Evolutionary conservation across 371 early-diverging fungal genomes (phyloP).

Genomic region (Enteropsectra breve): DNA sequence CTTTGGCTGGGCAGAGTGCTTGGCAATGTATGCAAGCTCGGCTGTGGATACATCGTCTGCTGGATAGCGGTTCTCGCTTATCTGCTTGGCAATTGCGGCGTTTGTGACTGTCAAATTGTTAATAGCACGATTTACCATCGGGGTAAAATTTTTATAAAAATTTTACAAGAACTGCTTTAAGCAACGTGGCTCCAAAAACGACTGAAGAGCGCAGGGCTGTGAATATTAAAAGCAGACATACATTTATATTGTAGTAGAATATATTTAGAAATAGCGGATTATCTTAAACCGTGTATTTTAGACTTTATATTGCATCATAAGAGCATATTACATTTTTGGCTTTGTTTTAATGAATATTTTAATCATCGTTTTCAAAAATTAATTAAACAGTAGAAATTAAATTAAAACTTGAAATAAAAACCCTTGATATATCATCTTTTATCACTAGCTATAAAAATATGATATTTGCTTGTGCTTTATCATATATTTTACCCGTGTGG

Average conservation of each 20-base stretch:
- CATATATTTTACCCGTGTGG: too few species aligned
- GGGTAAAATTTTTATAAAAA: conserved; percentile 32
- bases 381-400: too few species aligned
- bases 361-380: too few species aligned
- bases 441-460: too few species aligned
- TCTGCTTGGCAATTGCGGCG: conserved; percentile 25
- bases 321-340: too few species aligned
- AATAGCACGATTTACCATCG: conserved; percentile 42
- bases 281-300: too few species aligned
- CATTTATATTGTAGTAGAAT: not conserved
- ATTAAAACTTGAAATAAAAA: too few species aligned
- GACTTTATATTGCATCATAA: too few species aligned
- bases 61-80: conserved; percentile 1
- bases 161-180: conserved; percentile 51
- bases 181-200: conserved; percentile 54
- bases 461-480: too few species aligned
- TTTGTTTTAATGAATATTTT: too few species aligned
- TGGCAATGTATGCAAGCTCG: conserved; percentile 26
- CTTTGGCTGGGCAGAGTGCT: conserved; percentile 23
- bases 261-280: too few species aligned
- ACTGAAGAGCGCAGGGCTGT: conserved; percentile 19
- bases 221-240: not conserved
- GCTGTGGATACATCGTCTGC: conserved; percentile 1
- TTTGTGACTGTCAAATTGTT: conserved; percentile 30
- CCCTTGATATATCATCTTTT: too few species aligned